Percentiles rank a stretch among this genome's conserved stretches.
Evolutionary conservation across 192 early-diverging fungal species (phyloP).

Genomic region (Entomortierella parvispora): DNA sequence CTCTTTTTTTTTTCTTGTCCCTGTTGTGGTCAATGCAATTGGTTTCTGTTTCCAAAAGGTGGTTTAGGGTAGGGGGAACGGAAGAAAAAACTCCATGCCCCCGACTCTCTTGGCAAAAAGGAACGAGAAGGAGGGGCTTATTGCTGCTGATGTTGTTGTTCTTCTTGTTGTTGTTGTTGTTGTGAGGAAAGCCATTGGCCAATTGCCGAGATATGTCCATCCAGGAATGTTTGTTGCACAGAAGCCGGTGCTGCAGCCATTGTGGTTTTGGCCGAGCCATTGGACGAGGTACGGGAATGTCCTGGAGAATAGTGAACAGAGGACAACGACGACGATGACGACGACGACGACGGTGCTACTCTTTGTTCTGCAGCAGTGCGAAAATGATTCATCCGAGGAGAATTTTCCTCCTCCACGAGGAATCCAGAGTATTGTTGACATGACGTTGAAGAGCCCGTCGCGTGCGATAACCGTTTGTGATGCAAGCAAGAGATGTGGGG

Average conservation of each 20-base stretch:
- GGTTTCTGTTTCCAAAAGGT: no score
- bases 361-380: neutral
- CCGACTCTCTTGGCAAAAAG: no score
- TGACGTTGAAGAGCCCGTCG: conserved; percentile 3
- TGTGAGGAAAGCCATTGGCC: conserved; percentile 27
- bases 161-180: neutral
- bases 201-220: conserved; percentile 35
- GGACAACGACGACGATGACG: neutral
- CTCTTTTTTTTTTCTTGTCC: no score
- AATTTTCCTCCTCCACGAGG: neutral
- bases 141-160: no score
- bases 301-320: neutral
- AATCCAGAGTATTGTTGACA: no score
- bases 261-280: neutral
- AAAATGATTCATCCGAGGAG: neutral
- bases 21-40: no score
- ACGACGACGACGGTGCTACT: no score
- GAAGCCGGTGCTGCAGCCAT: neutral
- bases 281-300: neutral
- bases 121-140: no score
- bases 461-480: conserved; percentile 6
- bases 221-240: conserved; percentile 33
- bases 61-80: no score
- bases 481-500: conserved; percentile 25
- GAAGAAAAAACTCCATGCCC: no score